These are phyloP conservation scores for Escallonia herrerae DNA, from an alignment of 129 eudicot genomes.

Conservation along the genomic window DNA sequence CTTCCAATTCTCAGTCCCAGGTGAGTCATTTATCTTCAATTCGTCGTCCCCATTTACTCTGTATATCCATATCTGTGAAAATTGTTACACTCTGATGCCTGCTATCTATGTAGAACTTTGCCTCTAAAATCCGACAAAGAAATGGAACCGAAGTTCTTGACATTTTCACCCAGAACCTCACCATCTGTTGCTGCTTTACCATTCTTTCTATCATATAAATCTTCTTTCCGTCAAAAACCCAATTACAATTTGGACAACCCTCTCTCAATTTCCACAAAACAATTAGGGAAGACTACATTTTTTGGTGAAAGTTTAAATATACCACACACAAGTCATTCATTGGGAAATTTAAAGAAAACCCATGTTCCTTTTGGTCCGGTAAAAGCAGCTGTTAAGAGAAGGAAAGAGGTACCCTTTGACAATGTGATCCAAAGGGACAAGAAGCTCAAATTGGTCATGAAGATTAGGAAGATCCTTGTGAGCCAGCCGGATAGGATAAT, in stretches of 20 bases:
- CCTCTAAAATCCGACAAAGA: too few species aligned
- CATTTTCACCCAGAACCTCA: slow-evolving; percentile 33
- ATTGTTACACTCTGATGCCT: too few species aligned
- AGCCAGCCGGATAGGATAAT: slow-evolving; percentile 69
- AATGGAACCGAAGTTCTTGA: slow-evolving; percentile 39
- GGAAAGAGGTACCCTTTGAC: slow-evolving; percentile 91
- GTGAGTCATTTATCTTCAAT: slow-evolving; percentile 16
- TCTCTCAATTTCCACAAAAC: slow-evolving; percentile 8
- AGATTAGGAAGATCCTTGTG: slow-evolving; percentile 63
- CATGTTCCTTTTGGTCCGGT: slow-evolving; percentile 37
- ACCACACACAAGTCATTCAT: slow-evolving; percentile 11
- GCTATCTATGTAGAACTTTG: too few species aligned
- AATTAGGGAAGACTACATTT: slow-evolving; percentile 28
- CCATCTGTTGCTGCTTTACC: slow-evolving; percentile 48
- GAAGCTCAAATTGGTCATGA: slow-evolving; percentile 77
- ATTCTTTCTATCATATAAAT: slow-evolving; percentile 35
- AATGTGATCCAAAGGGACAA: slow-evolving; percentile 91
- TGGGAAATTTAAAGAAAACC: slow-evolving; percentile 27
- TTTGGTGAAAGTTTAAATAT: slow-evolving; percentile 44
- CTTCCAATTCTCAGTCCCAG: slow-evolving; percentile 7
- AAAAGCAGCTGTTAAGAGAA: slow-evolving; percentile 75
- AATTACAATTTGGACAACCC: slow-evolving; percentile 16
- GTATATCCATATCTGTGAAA: not conserved
- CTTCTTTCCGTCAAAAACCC: slow-evolving; percentile 31
- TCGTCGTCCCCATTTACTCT: not conserved